Base-by-base conservation (phyloP, 2,329 filamentous ascomycete species). In the Tolypocladium ovalisporum region DNA sequence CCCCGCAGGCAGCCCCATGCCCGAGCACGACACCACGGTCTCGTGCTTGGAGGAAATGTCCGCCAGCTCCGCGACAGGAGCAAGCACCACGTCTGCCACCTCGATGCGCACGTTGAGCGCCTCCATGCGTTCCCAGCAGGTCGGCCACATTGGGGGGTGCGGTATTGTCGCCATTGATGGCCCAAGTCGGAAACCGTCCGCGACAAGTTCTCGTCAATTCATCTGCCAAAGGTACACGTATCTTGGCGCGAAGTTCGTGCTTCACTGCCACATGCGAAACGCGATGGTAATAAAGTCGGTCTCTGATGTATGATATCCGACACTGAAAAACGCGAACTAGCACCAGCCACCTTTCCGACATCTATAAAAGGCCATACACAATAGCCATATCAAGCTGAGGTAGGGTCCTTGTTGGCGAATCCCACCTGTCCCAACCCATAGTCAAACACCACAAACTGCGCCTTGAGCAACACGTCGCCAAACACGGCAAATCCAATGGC, bases 11-110 rank as follows among this genome's bases (percentile, higher is more conserved):
- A 81, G 71, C 0, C 76, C 75, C 69, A 87, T 86, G 32, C 86
- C 86, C 1, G 77, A 79, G 63, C 82, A 86, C 49, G 77, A 78
- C 54, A 89, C 77, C 9, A 89, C 72, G 0, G 76, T 75, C 62
- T 83, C 70, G 67, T 77, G 84, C 3, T 61, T 60, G 4, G 32
- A 27, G 62, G 86, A 80, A 1, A 76, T 63, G 1, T 56, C 54
- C 5, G 73, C 69, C 2, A 85, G 73, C 0, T 72, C 66, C 1
- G 65, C 49, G 2, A 67, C 60, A 1, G 74, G 67, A 27, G 70
- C 67, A 22, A 61, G 55, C 47, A 76, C 73, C 35, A 76, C 62
- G 52, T 86, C 79, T 3, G 74, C 78, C 0, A 71, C 61, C 42
- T 81, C 70, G 27, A 80, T 62, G 1, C 62, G 54, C 39, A 79